Conservation (phyloP, 2,329 filamentous ascomycete genomes). For the Aspergillus neoniger region DNA sequence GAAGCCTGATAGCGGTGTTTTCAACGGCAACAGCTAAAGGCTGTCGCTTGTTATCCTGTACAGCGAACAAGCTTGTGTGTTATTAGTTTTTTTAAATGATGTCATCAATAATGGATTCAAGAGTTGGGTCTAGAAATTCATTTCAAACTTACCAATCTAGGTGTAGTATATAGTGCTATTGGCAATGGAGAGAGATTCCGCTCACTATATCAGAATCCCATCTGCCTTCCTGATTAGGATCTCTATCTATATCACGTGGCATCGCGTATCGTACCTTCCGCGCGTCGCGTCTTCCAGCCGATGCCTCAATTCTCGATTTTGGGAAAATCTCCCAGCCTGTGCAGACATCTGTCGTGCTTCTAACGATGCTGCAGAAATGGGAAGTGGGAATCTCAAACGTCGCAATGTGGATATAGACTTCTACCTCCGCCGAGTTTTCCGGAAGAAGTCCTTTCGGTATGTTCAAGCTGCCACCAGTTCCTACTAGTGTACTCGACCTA, state of each 20-base stretch:
- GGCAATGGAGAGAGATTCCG: neutral
- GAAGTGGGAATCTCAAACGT: slow-evolving; percentile 25
- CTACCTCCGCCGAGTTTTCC: slow-evolving; percentile 71
- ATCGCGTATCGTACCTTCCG: slow-evolving; percentile 19
- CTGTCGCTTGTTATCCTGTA: slow-evolving; percentile 9
- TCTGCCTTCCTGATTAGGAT: neutral
- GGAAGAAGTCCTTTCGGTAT: slow-evolving; percentile 72
- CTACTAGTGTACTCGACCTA: neutral
- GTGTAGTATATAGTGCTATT: no score
- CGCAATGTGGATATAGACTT: slow-evolving; percentile 66
- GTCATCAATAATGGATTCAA: neutral
- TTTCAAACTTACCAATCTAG: no score
- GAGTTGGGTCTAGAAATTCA: no score
- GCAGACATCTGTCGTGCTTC: neutral
- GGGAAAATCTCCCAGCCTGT: neutral
- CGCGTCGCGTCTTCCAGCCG: slow-evolving; percentile 13
- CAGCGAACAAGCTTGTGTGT: slow-evolving; percentile 7
- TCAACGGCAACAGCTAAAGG: neutral
- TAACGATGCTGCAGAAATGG: slow-evolving; percentile 34
- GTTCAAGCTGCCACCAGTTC: slow-evolving; percentile 9
- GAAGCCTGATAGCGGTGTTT: slow-evolving; percentile 9
- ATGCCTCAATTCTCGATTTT: slow-evolving; percentile 3
- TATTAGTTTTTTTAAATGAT: neutral
- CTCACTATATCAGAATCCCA: neutral
- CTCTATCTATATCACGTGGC: slow-evolving; percentile 27